Conservation (phyloP, 78 protist genomes). For the slime mould (Dictyostelium discoideum) region DNA sequence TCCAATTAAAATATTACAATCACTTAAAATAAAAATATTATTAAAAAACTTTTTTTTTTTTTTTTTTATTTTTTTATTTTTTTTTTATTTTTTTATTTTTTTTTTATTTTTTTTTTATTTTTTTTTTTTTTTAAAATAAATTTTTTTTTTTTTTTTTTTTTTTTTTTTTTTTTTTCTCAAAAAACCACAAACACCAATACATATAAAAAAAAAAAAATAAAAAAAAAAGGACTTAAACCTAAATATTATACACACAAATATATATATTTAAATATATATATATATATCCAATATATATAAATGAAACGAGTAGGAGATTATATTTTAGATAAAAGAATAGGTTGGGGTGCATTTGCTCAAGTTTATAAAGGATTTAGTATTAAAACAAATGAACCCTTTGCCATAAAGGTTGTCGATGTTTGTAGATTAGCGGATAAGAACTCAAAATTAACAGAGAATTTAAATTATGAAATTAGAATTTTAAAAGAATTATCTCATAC, state of each 20-base stretch:
- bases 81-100: too few species aligned
- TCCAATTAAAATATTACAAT: too few species aligned
- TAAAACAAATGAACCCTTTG: background rate
- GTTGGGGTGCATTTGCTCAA: constrained; percentile 71
- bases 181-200: background rate
- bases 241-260: too few species aligned
- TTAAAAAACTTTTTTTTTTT: too few species aligned
- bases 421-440: constrained; percentile 62
- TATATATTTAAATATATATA: too few species aligned
- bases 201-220: too few species aligned
- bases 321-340: constrained; percentile 25
- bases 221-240: too few species aligned
- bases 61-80: too few species aligned
- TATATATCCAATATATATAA: background rate
- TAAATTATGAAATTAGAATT: constrained; percentile 80
- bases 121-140: too few species aligned
- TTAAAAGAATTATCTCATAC: constrained; percentile 63
- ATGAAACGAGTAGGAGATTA: constrained; percentile 8
- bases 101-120: too few species aligned
- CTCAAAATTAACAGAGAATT: constrained; percentile 64
- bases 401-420: constrained; percentile 66
- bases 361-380: constrained; percentile 17
- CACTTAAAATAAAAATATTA: too few species aligned
- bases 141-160: too few species aligned
- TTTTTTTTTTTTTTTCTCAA: background rate